Conservation (phyloP, 2,329 filamentous ascomycete species). For the Sclerotinia trifoliorum region DNA sequence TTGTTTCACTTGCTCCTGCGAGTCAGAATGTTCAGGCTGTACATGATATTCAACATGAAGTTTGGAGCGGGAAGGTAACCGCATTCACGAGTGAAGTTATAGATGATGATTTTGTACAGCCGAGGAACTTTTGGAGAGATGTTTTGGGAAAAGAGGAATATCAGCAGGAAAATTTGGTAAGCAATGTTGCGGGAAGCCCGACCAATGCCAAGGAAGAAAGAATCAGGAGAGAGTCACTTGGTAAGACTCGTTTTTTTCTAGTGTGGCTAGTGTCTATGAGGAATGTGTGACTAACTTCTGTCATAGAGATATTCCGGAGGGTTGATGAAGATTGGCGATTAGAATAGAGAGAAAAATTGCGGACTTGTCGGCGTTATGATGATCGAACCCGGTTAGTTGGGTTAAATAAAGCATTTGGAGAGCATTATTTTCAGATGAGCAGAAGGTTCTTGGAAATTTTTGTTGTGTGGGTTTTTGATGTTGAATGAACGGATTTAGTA, state of each 20-base stretch:
- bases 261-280: background rate
- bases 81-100: constrained; percentile 32
- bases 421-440: background rate
- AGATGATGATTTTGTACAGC: constrained; percentile 45
- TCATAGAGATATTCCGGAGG: background rate
- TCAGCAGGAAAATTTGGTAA: background rate
- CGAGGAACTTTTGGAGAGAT: constrained; percentile 41
- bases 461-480: background rate
- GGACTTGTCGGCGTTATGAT: background rate
- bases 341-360: background rate
- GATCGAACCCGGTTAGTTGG: background rate
- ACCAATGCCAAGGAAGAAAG: background rate
- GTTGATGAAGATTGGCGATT: background rate
- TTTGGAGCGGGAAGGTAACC: constrained; percentile 35
- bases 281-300: background rate
- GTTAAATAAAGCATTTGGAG: background rate
- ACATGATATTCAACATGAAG: constrained; percentile 32
- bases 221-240: background rate
- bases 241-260: background rate
- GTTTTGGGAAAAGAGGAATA: background rate
- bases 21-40: background rate
- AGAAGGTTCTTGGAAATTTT: background rate
- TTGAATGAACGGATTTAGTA: background rate
- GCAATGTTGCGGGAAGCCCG: background rate
- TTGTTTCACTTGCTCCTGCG: constrained; percentile 2